Base-by-base conservation (phyloP, 140 eudicot species). In the Ambrosia hybrid region DNA sequence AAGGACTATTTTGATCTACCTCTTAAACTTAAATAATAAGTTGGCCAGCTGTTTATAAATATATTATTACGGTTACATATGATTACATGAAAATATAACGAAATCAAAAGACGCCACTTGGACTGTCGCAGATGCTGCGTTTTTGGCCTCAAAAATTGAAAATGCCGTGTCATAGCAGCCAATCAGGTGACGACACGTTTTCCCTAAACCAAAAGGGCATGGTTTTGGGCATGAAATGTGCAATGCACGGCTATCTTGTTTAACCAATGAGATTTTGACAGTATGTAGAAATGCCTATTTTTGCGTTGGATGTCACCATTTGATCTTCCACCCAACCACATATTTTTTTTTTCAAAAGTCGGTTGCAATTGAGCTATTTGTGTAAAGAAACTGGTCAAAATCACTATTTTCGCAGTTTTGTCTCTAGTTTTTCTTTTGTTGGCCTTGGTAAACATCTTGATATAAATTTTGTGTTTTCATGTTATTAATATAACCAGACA, bases 401-500 rank as follows among this genome's bases (percentile, higher is more conserved):
- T 15, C 11, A 9, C 10, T 0, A 55, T 55, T 15, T 52, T 55
- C 3, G 33, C 14, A 9, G 6, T 68, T 76, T 52, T 36, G 4
- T 3, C 9, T 52, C 21, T 51, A 36, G 16, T 12, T 38, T n/a
- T 69, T 37, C 49, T 11, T 56, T 3, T 34, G 3, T 5, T 62
- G 16, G 16, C 6, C 58, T 21, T 80, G 60, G 60, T 45, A 39
- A 64, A 30, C 67, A 49, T 9, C 45, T 68, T 73, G 67, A 72
- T 59, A 39, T 74, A 41, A 5, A 3, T 38, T 30, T 45, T 51
- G 0, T 6, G 1, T 66, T 33, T 68, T 36, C 67, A 51, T 48
- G 65, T 59, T 61, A 21, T 41, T 71, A 3, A 37, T 71, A 56
- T 65, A 9, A 15, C 30, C 80, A 88, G 99, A 79, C 76, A 62